Base-by-base conservation (phyloP, 805 yeast genomes). In the Suhomyces xylopsoci region DNA sequence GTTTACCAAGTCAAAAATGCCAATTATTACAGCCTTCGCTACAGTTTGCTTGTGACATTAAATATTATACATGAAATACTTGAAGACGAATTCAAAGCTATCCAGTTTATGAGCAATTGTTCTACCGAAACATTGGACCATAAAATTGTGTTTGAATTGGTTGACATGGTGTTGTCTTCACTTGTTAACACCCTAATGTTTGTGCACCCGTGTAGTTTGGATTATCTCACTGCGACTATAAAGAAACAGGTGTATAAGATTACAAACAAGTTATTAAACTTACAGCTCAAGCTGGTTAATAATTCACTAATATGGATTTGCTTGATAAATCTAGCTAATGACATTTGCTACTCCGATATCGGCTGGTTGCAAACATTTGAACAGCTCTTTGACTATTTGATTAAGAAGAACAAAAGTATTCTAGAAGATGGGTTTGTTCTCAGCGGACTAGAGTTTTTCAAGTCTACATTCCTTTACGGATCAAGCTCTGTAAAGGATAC, bases 301-400 rank as follows among this genome's bases (percentile, higher is more conserved):
- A 51, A 55, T 12, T 52, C 66, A 1, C 48, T 62, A 42, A 52
- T 64, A 1, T 70, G 74, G 73, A 58, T 69, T 7, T 49, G 61
- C 17, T 55, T 71, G 47, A 55, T 70, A 51, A 66, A 69, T 47
- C 58, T 62, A 30, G 65, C 69, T 4, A 67, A 67, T 40, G 73
- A 70, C 47, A 51, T 63, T 1, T 70, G 74, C 51, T 66, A 64
- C 49, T 54, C 65, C 10, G 70, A 70, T 48, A 48, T 70, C 15
- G 45, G 61, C 22, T 56, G 53, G 22, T 61, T 63, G 20, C 51
- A 58, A 1, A 44, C 56, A 0, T 65, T 70, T 46, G 56, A 56
- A 10, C 51, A 54, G 9, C 48, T 68, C 10, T 61, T 69, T 45
- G 58, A 58, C 8, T 47, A 53, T 12, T 51, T 68, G 24, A 50